Percentiles rank a stretch among this genome's conserved stretches.
These are phyloP conservation scores for Saccharum hybrid DNA, from an alignment of 202 grass and related monocot species.

Conservation along the genomic window DNA sequence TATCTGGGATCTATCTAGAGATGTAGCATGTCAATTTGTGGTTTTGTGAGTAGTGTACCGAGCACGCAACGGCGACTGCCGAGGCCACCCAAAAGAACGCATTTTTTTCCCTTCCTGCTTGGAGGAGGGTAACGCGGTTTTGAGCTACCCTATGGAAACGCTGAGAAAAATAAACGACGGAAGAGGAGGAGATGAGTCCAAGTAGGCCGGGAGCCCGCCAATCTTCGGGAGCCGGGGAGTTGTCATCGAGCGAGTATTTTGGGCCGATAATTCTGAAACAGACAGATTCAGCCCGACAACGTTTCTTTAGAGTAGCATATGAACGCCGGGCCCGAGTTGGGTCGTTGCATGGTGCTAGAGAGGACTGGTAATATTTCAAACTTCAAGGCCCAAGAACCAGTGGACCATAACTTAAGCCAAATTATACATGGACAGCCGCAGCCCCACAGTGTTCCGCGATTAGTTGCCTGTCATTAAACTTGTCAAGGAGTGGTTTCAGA, in stretches of 20 bases:
- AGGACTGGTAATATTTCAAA: background rate
- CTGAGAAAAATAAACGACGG: background rate
- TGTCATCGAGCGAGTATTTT: no score
- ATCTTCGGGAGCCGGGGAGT: no score
- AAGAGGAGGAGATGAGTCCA: background rate
- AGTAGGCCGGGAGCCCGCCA: no score
- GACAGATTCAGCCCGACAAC: background rate
- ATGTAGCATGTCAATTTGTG: background rate
- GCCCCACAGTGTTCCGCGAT: background rate
- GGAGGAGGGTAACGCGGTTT: background rate
- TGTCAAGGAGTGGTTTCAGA: no score
- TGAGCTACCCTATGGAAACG: background rate
- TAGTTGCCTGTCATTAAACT: background rate
- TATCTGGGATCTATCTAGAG: background rate
- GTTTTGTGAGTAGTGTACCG: background rate
- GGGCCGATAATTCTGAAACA: background rate
- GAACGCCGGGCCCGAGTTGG: no score
- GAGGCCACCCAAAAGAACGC: background rate
- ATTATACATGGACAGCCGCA: background rate
- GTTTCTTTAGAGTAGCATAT: no score
- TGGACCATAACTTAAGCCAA: background rate
- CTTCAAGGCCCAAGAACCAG: background rate
- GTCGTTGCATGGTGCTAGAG: no score
- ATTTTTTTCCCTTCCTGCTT: background rate
- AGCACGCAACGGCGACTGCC: background rate